These are phyloP conservation scores for Umbelopsis sp. DNA, from an alignment of 192 early-diverging fungal species.

Conservation along the genomic window DNA sequence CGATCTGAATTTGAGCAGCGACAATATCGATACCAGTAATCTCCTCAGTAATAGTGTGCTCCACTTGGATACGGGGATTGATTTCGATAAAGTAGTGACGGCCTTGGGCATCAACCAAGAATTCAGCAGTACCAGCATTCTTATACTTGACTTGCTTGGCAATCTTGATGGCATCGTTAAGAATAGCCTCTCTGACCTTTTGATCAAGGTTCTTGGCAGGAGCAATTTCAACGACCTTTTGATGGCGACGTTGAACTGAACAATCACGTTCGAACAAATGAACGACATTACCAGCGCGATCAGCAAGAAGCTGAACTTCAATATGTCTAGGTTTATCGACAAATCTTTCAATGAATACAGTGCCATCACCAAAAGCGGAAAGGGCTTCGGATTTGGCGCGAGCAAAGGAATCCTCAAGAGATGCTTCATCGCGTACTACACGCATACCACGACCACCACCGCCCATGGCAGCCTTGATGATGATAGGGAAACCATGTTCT, in stretches of 20 bases:
- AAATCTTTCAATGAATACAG: constrained; percentile 94
- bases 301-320: constrained; percentile 96
- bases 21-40: constrained; percentile 95
- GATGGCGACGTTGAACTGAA: constrained; percentile 95
- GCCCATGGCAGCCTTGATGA: constrained; percentile 97
- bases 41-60: constrained; percentile 98
- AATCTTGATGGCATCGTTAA: constrained; percentile 90
- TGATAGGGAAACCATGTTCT: constrained; percentile 88
- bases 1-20: constrained; percentile 92
- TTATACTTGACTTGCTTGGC: constrained; percentile 87
- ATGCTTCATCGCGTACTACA: constrained; percentile 76
- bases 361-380: constrained; percentile 94
- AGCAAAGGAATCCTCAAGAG: constrained; percentile 79
- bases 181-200: constrained; percentile 73
- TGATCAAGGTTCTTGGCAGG: constrained; percentile 77
- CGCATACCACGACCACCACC: constrained; percentile 98
- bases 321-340: constrained; percentile 92
- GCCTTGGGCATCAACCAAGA: constrained; percentile 86
- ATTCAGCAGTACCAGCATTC: constrained; percentile 98
- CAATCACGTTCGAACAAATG: constrained; percentile 97
- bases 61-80: constrained; percentile 97
- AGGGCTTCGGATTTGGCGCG: constrained; percentile 88
- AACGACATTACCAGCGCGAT: constrained; percentile 81
- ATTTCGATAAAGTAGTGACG: constrained; percentile 98
- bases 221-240: constrained; percentile 95